Evolutionary conservation across 257 asterid species (phyloP).

Genomic region (Solanum paucissectum): DNA sequence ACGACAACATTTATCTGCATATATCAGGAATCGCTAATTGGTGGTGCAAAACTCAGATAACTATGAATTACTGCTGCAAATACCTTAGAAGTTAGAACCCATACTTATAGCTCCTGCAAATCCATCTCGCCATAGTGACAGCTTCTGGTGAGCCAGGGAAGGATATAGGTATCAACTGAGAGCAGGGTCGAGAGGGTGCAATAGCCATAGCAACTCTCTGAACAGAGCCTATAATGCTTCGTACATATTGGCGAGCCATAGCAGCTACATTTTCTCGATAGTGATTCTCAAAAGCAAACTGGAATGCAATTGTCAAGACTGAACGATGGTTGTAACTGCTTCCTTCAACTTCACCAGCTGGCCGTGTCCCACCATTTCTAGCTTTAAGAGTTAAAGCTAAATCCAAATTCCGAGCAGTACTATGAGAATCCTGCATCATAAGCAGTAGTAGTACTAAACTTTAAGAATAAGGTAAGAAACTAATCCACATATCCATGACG

Average conservation of each 20-base stretch:
- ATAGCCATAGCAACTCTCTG: constrained; percentile 89
- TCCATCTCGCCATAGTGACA: too few relatives aligned
- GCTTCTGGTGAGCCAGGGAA: too few relatives aligned
- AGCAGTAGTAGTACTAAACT: not conserved
- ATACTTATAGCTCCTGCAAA: too few relatives aligned
- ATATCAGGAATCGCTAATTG: too few relatives aligned
- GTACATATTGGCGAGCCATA: constrained; percentile 82
- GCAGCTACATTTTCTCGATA: constrained; percentile 67
- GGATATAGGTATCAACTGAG: too few relatives aligned
- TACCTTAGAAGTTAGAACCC: too few relatives aligned
- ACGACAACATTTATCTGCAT: too few relatives aligned
- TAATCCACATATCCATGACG: not conserved
- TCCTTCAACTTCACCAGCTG: constrained; percentile 37
- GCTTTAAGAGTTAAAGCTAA: constrained; percentile 69
- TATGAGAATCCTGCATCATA: constrained; percentile 46
- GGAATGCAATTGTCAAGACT: not conserved
- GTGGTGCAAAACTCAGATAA: too few relatives aligned
- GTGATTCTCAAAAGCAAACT: constrained; percentile 75
- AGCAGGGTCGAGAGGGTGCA: constrained; percentile 40
- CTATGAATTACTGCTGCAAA: too few relatives aligned
- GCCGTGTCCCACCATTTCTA: constrained; percentile 47
- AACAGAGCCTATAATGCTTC: constrained; percentile 71
- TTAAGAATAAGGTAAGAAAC: not conserved
- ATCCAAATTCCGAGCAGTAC: constrained; percentile 55
- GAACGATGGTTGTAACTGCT: constrained; percentile 39